A percentile compares a stretch with the other conserved stretches of the same genome.
Conservation (phyloP, 768 basidiomycete genomes). For the Serendipita vermifera region DNA sequence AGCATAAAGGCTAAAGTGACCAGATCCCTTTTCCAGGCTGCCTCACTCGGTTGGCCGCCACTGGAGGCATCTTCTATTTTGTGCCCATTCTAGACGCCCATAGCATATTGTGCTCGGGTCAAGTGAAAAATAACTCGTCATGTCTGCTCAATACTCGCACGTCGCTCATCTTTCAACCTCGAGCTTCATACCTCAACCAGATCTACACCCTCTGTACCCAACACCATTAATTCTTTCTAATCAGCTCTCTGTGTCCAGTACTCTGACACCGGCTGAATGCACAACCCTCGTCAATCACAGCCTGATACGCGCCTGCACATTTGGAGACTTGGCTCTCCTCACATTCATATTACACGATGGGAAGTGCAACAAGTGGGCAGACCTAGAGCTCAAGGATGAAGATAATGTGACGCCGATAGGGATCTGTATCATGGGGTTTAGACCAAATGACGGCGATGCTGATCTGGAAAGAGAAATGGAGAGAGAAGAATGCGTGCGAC, state of each 20-base stretch:
- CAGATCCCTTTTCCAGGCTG: no score
- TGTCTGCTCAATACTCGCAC: no score
- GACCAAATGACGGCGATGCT: not conserved
- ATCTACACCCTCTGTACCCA: constrained; percentile 68
- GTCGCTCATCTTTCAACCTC: not conserved
- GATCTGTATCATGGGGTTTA: not conserved
- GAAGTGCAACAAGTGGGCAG: constrained; percentile 51
- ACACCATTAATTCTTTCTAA: constrained; percentile 46
- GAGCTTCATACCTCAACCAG: constrained; percentile 43
- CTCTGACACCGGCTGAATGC: constrained; percentile 55
- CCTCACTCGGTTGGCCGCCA: no score
- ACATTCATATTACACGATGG: constrained; percentile 59
- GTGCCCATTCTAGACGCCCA: no score
- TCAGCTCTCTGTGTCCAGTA: constrained; percentile 53
- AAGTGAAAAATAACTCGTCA: no score
- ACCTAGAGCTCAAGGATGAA: constrained; percentile 63
- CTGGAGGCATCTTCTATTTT: no score
- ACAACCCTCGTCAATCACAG: constrained; percentile 59
- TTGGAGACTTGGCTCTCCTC: constrained; percentile 60
- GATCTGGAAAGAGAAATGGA: constrained; percentile 62
- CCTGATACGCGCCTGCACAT: constrained; percentile 59
- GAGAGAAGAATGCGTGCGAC: constrained; percentile 76
- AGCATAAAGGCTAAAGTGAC: no score
- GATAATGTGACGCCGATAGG: constrained; percentile 50
- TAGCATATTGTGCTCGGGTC: no score